Percentiles rank a stretch among this genome's conserved stretches.
Evolutionary conservation across 805 yeast genomes (phyloP).

Genomic region (Deakozyma indianensis): DNA sequence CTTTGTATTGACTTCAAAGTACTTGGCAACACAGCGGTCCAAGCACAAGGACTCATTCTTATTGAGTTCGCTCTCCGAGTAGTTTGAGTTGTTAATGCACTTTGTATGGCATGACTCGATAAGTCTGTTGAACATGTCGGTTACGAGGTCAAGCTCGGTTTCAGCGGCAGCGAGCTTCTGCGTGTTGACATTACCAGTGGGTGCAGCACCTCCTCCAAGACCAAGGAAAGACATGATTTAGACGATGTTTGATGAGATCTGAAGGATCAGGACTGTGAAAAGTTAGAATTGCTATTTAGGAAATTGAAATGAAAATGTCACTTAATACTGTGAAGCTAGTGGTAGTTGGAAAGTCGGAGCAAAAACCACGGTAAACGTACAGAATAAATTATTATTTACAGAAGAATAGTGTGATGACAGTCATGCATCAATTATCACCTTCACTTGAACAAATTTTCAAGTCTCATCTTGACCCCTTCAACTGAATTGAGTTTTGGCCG

Average conservation of each 20-base stretch:
- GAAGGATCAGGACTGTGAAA: background rate
- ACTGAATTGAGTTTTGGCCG: conserved; percentile 75
- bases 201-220: conserved; percentile 35
- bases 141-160: conserved; percentile 92
- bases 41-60: conserved; percentile 76
- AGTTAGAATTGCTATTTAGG: background rate
- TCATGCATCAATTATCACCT: too few relatives aligned
- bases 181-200: conserved; percentile 20
- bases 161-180: conserved; percentile 60
- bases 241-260: background rate
- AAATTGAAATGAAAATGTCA: background rate
- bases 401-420: too few relatives aligned
- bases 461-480: conserved; percentile 68
- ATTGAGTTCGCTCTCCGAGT: conserved; percentile 58
- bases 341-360: too few relatives aligned
- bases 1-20: conserved; percentile 85
- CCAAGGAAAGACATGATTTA: conserved; percentile 28
- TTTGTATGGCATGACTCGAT: conserved; percentile 81
- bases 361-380: too few relatives aligned
- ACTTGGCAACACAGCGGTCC: conserved; percentile 92
- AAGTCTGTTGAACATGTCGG: conserved; percentile 89
- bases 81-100: conserved; percentile 48
- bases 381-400: too few relatives aligned
- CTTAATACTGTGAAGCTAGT: background rate
- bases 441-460: conserved; percentile 35